These are phyloP conservation scores for Penicillium coffeae DNA, from an alignment of 495 filamentous ascomycete species.

Conservation along the genomic window DNA sequence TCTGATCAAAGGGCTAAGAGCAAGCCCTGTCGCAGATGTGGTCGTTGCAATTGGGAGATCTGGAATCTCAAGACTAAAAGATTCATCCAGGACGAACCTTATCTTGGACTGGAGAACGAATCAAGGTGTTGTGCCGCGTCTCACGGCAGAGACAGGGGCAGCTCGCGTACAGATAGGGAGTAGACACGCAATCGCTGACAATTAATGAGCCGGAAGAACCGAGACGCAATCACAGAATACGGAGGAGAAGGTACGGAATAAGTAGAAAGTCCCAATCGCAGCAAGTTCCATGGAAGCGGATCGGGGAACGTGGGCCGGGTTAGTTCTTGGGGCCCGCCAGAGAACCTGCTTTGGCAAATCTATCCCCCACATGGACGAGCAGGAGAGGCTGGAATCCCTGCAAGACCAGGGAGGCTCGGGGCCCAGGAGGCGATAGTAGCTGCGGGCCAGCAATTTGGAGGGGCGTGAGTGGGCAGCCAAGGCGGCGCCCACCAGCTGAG, in stretches of 20 bases:
- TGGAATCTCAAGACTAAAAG: too few species aligned
- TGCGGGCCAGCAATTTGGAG: not conserved
- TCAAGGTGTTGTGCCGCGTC: conserved; percentile 11
- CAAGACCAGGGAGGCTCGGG: conserved; percentile 26
- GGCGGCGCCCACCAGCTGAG: conserved; percentile 11
- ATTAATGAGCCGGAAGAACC: not conserved
- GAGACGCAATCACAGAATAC: not conserved
- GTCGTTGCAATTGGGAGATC: not conserved
- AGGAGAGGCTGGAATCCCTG: conserved; percentile 19
- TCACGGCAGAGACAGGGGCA: conserved; percentile 9
- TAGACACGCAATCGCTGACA: not conserved
- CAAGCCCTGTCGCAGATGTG: not conserved
- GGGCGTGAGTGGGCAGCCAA: conserved; percentile 3
- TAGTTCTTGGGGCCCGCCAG: conserved; percentile 1
- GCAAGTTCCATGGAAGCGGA: conserved; percentile 13
- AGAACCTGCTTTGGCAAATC: conserved; percentile 27
- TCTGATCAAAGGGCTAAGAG: not conserved
- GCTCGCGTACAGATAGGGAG: conserved; percentile 5
- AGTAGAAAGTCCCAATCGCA: conserved; percentile 5
- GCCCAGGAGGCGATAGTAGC: not conserved
- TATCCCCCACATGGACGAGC: conserved; percentile 21
- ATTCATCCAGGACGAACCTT: too few species aligned
- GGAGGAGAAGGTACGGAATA: not conserved
- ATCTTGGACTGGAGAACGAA: conserved; percentile 21
- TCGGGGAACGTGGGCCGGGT: conserved; percentile 15